These are phyloP conservation scores for Corynascus novoguineensis DNA, from an alignment of 495 filamentous ascomycete genomes.

Conservation along the genomic window DNA sequence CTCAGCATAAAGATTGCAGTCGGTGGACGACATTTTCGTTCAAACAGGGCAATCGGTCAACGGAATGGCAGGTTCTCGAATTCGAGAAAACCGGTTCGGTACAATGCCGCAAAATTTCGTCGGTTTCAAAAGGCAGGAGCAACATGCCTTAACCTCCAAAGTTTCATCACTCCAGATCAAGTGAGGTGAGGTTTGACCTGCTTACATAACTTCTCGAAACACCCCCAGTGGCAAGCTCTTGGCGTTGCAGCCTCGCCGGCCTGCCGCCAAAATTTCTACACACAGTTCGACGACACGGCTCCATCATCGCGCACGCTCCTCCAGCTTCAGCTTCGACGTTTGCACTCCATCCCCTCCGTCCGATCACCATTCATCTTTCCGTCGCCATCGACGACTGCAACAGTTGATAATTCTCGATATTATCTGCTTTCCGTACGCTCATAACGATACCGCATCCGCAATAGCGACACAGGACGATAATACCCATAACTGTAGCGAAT, in stretches of 20 bases:
- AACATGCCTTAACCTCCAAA: background rate
- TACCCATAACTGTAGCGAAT: constrained; percentile 5
- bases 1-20: constrained; percentile 66
- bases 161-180: background rate
- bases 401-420: background rate
- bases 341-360: background rate
- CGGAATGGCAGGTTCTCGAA: too few species aligned
- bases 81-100: too few species aligned
- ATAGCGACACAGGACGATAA: background rate
- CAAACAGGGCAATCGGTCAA: background rate
- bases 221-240: constrained; percentile 3
- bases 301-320: constrained; percentile 4
- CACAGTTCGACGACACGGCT: constrained; percentile 1
- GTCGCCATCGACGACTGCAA: constrained; percentile 10
- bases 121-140: background rate
- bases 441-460: background rate
- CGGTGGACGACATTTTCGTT: background rate
- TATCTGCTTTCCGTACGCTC: background rate
- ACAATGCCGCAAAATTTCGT: too few species aligned
- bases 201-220: constrained; percentile 8
- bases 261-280: constrained; percentile 22
- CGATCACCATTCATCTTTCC: background rate
- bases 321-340: background rate
- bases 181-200: background rate
- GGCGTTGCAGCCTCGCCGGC: constrained; percentile 5